Evolutionary conservation across 345 rosid species (phyloP), one percentile per base, ranked within the genome.

Genomic region (Populus pruinosa): DNA sequence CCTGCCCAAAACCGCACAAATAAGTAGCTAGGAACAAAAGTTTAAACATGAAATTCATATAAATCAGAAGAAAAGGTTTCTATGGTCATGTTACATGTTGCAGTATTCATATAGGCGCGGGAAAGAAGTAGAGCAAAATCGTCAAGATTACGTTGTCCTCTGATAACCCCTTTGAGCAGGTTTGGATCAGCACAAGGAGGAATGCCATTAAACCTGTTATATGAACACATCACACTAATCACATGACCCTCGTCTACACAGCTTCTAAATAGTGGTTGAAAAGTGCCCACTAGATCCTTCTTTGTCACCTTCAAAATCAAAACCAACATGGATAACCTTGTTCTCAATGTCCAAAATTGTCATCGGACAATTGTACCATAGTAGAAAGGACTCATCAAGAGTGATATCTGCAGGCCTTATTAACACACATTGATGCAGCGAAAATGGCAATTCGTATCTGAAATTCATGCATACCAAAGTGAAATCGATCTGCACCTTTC

Each of bases 151-250:
- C 76, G 76, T 64, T 80, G 76, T 59, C 44, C 65, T 75, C 79
- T 70, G 35, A 94, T 76, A 2, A 89, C 86, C 43, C 83, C 87
- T 79, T 77, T 70, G 0, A 94, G 88, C 25, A 92, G 90, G 39
- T 87, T 81, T 14, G 94, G 95, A 81, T 95, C 91, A 0, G 98
- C 98, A 77, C 98, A 92, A 6, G 96, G 87, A 5, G 97, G 99
- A 73, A 89, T 76, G 1, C 97, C 99, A 38, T 95, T 95, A 56
- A 95, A 96, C 65, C 92, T 90, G 59, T 93, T 95, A 82, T 95
- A 95, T 8, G 99, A 90, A 83, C 97, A 95, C 98, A 92, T 93
- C 14, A 95, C 89, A 67, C 99, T 91, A 23, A 96, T 96, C 11
- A 89, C 97, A 68, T 90, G 87, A 0, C 93, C 99, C 64, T 95